Evolutionary conservation across 352 stramenopile genomes (phyloP).

Genomic region (Pythium dissotocum): DNA sequence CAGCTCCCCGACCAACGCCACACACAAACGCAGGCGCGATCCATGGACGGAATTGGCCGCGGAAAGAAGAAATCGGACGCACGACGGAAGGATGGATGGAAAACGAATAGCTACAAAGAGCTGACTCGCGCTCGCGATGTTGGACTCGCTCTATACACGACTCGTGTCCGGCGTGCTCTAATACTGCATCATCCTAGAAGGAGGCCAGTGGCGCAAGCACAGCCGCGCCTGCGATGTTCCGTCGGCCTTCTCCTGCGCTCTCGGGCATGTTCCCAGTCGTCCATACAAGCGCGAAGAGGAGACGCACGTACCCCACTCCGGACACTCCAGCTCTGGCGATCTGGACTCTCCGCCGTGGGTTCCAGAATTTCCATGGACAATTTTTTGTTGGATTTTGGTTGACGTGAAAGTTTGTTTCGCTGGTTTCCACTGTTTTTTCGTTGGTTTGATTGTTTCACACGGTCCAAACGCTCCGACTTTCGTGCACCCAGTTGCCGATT

Average conservation of each 20-base stretch:
- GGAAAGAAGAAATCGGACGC: constrained; percentile 5
- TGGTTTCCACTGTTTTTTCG: not conserved
- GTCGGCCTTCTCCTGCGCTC: not conserved
- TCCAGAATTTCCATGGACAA: constrained; percentile 23
- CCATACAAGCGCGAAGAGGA: constrained; percentile 22
- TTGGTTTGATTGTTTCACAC: not conserved
- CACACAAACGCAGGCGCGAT: not conserved
- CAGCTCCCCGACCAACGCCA: not conserved
- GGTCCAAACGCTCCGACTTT: not conserved
- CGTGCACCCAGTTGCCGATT: not conserved
- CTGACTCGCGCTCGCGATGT: not conserved
- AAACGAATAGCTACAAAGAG: not conserved
- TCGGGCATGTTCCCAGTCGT: constrained; percentile 1
- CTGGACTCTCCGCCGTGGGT: not conserved
- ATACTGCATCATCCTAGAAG: not conserved
- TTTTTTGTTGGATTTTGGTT: constrained; percentile 13
- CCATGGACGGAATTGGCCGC: not conserved
- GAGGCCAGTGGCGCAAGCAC: constrained; percentile 6
- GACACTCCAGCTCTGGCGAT: not conserved
- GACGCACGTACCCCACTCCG: constrained; percentile 26
- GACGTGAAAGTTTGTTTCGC: not conserved
- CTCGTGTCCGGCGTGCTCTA: too few species aligned
- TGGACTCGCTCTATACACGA: not conserved
- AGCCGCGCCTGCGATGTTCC: constrained; percentile 17
- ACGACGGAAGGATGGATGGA: constrained; percentile 4